These are phyloP conservation scores for Blepharisma japonicum DNA, from an alignment of 73 alveolate species.

Conservation along the genomic window DNA sequence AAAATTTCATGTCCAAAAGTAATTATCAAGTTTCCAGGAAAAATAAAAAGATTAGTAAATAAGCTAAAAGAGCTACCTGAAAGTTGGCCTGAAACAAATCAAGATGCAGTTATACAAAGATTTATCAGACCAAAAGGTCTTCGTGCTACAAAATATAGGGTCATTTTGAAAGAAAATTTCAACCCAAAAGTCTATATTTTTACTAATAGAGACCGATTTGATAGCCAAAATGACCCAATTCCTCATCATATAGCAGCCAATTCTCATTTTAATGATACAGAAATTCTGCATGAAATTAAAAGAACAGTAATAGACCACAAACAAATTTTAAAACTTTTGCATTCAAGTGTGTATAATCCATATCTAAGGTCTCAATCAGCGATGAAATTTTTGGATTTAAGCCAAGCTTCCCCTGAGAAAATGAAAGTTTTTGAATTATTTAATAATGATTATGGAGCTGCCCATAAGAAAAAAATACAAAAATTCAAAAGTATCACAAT, in stretches of 20 bases:
- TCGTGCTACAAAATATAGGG: not conserved
- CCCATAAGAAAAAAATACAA: not conserved
- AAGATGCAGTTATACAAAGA: not conserved
- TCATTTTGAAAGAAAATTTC: not conserved
- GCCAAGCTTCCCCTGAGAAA: not conserved
- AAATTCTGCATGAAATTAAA: not conserved
- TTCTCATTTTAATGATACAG: not conserved
- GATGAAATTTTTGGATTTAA: not conserved
- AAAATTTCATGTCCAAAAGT: no score
- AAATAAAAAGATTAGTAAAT: not conserved
- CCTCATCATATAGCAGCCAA: not conserved
- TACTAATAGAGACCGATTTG: not conserved
- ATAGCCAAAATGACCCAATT: not conserved
- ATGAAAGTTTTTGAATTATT: no score
- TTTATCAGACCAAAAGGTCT: conserved; percentile 12
- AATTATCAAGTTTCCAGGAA: not conserved
- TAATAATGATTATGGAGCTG: not conserved
- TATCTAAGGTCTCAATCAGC: not conserved
- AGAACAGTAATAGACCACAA: not conserved
- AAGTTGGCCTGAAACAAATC: not conserved
- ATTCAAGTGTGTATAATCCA: no score
- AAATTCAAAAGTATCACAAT: not conserved
- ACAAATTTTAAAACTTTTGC: not conserved
- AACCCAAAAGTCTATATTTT: not conserved
- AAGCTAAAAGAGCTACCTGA: not conserved